These are phyloP conservation scores for Ilyonectria robusta DNA, from an alignment of 2,329 filamentous ascomycete species.

Conservation along the genomic window DNA sequence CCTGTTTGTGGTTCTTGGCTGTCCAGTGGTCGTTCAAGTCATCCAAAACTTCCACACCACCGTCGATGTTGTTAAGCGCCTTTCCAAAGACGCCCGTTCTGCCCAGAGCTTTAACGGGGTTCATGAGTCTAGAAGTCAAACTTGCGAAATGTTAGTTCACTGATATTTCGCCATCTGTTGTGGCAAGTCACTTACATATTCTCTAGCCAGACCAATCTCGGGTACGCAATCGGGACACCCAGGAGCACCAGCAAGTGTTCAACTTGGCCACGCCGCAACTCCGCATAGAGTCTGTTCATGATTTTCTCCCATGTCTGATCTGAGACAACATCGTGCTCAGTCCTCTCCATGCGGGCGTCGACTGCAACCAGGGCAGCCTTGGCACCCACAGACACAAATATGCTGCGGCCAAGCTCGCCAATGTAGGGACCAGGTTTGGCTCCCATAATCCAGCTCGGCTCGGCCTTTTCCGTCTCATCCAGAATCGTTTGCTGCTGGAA, in stretches of 20 bases:
- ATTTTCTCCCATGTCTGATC: conserved; percentile 88
- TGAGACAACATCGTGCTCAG: conserved; percentile 83
- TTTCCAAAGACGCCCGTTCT: conserved; percentile 84
- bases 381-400: conserved; percentile 87
- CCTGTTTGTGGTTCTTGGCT: conserved; percentile 91
- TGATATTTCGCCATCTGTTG: not conserved
- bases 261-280: conserved; percentile 86
- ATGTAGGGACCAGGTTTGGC: conserved; percentile 89
- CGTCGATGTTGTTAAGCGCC: conserved; percentile 90
- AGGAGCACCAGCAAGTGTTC: conserved; percentile 92
- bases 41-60: conserved; percentile 91
- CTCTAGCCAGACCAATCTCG: conserved; percentile 79
- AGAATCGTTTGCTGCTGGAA: conserved; percentile 95
- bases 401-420: conserved; percentile 83
- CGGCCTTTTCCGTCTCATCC: conserved; percentile 83
- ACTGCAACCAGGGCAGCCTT: conserved; percentile 87
- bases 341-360: conserved; percentile 93
- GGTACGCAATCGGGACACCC: conserved; percentile 87
- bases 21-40: conserved; percentile 98
- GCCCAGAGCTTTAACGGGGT: conserved; percentile 89
- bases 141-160: conserved; percentile 60
- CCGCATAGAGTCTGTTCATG: conserved; percentile 86
- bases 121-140: conserved; percentile 87
- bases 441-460: conserved; percentile 94
- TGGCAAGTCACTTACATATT: conserved; percentile 69